Evolutionary conservation across 2,329 filamentous ascomycete species (phyloP).

Genomic region (Epichloe coenophiala): DNA sequence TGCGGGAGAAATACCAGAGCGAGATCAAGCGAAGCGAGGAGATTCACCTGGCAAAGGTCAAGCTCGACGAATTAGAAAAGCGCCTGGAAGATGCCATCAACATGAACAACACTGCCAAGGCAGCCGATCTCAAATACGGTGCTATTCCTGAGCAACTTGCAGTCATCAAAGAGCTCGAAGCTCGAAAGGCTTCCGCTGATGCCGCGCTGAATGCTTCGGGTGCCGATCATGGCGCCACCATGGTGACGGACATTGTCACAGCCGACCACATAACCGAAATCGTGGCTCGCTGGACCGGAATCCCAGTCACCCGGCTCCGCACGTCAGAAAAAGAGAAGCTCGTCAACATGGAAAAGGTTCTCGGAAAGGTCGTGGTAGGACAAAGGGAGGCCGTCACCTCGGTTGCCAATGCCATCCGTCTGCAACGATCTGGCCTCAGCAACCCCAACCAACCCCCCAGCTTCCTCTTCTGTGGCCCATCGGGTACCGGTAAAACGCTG

Average conservation of each 20-base stretch:
- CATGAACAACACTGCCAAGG: constrained; percentile 68
- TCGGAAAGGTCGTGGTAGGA: constrained; percentile 76
- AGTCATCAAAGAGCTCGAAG: constrained; percentile 69
- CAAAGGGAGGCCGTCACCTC: constrained; percentile 88
- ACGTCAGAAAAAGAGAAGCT: constrained; percentile 97
- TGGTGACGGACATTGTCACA: constrained; percentile 87
- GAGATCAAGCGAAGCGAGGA: constrained; percentile 85
- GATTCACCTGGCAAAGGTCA: constrained; percentile 88
- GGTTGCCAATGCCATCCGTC: constrained; percentile 88
- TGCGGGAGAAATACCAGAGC: constrained; percentile 89
- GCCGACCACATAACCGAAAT: constrained; percentile 99
- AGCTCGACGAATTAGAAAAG: constrained; percentile 80
- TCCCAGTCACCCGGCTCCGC: constrained; percentile 85
- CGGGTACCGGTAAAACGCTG: constrained; percentile 93
- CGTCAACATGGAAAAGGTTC: constrained; percentile 86
- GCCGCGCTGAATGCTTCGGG: constrained; percentile 44
- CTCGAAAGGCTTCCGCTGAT: constrained; percentile 67
- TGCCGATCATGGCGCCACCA: constrained; percentile 50
- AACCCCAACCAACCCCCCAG: constrained; percentile 96
- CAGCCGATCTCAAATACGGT: constrained; percentile 92
- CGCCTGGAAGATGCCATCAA: constrained; percentile 91
- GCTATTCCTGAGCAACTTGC: constrained; percentile 85
- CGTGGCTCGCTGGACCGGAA: constrained; percentile 93
- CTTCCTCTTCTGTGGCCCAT: constrained; percentile 97
- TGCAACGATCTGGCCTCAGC: constrained; percentile 84